A percentile compares a stretch with the other conserved stretches of the same genome.
Evolutionary conservation across 495 filamentous ascomycete genomes (phyloP).

Genomic region (Podospora fimiseda): DNA sequence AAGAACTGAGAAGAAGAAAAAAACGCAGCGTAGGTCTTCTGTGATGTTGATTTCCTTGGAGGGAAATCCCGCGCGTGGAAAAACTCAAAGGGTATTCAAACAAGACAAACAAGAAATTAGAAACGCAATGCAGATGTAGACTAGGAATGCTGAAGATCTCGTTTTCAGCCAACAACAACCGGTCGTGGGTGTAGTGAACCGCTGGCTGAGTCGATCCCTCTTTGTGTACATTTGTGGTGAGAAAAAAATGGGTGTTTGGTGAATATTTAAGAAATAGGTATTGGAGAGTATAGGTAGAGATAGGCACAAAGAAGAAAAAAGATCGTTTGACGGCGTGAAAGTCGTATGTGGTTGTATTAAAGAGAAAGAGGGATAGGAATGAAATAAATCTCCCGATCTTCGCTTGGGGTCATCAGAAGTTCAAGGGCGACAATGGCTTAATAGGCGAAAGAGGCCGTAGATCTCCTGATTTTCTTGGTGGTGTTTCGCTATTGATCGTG

Average conservation of each 20-base stretch:
- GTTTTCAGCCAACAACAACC: too few species aligned
- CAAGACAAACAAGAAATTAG: neutral
- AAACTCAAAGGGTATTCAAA: constrained; percentile 2
- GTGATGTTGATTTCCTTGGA: too few species aligned
- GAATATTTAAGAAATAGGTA: too few species aligned
- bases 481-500: constrained; percentile 34
- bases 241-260: too few species aligned
- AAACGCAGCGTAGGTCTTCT: too few species aligned
- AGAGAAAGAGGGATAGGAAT: neutral
- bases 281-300: neutral
- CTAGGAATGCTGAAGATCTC: too few species aligned
- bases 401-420: constrained; percentile 23
- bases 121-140: neutral
- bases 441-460: constrained; percentile 59
- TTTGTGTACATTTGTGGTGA: too few species aligned
- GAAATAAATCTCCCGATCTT: neutral
- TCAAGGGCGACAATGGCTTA: constrained; percentile 66
- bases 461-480: constrained; percentile 31
- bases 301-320: neutral
- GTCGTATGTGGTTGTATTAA: neutral
- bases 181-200: neutral
- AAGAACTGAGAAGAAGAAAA: too few species aligned
- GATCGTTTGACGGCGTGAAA: neutral
- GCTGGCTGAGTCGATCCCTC: neutral
- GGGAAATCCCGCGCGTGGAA: too few species aligned